These are phyloP conservation scores for Crepidotus variabilis DNA, from an alignment of 768 basidiomycete genomes.

Conservation along the genomic window DNA sequence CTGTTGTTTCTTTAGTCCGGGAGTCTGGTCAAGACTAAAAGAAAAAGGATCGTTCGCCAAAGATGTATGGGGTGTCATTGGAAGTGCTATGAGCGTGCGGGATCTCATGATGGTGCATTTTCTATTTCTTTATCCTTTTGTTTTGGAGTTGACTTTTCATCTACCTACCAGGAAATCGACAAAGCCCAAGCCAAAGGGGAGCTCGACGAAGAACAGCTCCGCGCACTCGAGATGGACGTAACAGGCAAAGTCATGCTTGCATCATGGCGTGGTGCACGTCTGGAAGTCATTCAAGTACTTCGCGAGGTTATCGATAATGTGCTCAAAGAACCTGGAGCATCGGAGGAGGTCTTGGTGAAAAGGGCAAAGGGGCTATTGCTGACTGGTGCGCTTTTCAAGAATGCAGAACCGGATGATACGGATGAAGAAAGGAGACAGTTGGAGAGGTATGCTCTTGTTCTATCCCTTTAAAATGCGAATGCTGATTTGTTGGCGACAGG, in stretches of 20 bases:
- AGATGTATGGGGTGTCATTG: constrained; percentile 95
- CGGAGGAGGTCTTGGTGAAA: constrained; percentile 69
- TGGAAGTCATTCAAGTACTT: constrained; percentile 91
- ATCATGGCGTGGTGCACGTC: constrained; percentile 94
- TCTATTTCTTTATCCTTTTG: background rate
- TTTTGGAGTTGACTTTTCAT: background rate
- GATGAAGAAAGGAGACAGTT: constrained; percentile 94
- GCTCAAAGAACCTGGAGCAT: constrained; percentile 71
- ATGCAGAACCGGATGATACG: constrained; percentile 79
- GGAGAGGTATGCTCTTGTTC: constrained; percentile 59
- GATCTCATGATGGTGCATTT: constrained; percentile 60
- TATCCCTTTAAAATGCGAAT: background rate
- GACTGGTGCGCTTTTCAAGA: constrained; percentile 88
- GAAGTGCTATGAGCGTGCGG: constrained; percentile 84
- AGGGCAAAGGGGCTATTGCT: constrained; percentile 91
- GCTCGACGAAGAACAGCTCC: constrained; percentile 77
- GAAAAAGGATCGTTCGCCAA: constrained; percentile 93
- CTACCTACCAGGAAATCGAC: constrained; percentile 73
- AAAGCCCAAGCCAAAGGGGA: constrained; percentile 88
- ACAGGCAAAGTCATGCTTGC: constrained; percentile 94
- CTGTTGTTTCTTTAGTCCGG: constrained; percentile 47
- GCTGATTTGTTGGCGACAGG: constrained; percentile 31
- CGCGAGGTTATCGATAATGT: constrained; percentile 83
- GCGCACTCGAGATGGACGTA: constrained; percentile 86
- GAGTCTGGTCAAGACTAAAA: constrained; percentile 91